Percentiles rank a stretch among this genome's conserved stretches.
phyloP scores from a whole-genome alignment of 2,329 filamentous ascomycete species.

The Cordyceps tenuipes region DNA sequence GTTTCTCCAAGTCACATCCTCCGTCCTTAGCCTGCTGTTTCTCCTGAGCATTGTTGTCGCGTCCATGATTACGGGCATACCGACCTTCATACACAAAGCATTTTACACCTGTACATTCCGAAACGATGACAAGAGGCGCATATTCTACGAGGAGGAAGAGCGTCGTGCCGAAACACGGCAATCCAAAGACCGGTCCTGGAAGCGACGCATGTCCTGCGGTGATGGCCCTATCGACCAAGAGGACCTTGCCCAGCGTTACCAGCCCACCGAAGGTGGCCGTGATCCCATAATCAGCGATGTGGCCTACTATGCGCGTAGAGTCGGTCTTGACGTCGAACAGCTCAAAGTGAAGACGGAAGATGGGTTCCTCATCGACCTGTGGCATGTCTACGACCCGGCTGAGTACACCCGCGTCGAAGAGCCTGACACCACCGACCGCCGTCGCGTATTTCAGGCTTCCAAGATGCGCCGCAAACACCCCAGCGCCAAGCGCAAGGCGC shows the following conservation, averaged over 20 bases:
- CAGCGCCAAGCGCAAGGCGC: slow-evolving; percentile 56
- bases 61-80: slow-evolving; percentile 60
- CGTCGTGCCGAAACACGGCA: slow-evolving; percentile 47
- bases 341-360: slow-evolving; percentile 92
- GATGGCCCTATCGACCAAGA: slow-evolving; percentile 32
- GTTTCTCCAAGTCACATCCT: slow-evolving; percentile 58
- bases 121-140: slow-evolving; percentile 51
- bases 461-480: slow-evolving; percentile 29
- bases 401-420: slow-evolving; percentile 49
- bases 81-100: slow-evolving; percentile 37
- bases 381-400: slow-evolving; percentile 80
- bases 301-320: slow-evolving; percentile 76
- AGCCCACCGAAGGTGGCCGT: slow-evolving; percentile 69
- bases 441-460: slow-evolving; percentile 47
- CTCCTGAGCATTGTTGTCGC: slow-evolving; percentile 68
- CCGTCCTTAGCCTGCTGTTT: slow-evolving; percentile 70
- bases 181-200: slow-evolving; percentile 57
- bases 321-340: slow-evolving; percentile 77
- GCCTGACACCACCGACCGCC: slow-evolving; percentile 42
- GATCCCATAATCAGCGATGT: slow-evolving; percentile 75
- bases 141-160: slow-evolving; percentile 67
- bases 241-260: slow-evolving; percentile 47
- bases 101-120: slow-evolving; percentile 48
- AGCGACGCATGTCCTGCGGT: slow-evolving; percentile 27
- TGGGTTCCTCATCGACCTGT: slow-evolving; percentile 80